Evolutionary conservation across 345 rosid genomes (phyloP), one percentile per base, ranked within the genome.

Genomic region (Hypericum perforatum): DNA sequence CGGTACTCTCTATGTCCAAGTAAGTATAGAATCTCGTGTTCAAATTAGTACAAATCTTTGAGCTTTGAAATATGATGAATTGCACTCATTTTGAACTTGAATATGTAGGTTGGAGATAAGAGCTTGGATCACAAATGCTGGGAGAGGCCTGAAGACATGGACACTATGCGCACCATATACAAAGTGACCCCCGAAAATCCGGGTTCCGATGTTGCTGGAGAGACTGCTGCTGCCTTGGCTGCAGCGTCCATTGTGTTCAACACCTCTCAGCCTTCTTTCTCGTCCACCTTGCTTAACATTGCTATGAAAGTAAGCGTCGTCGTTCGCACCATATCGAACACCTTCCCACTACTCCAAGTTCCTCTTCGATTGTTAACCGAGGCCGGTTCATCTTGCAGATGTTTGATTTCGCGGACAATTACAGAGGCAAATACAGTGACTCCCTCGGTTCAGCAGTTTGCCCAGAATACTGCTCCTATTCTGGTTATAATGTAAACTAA

Each of bases 81-180:
- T 22, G 32, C 32, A 22, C 54, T 10, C 10, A 6, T 29, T 7
- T 22, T 16, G 52, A 42, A 12, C 41, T 42, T 47, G 43, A 42
- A 41, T 56, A 32, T 66, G 55, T 73, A 84, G 85, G 97, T 92
- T 57, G 99, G 91, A 44, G 97, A 94, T 59, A 89, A 95, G 6
- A 81, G 76, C 59, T 67, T 65, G 84, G 99, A 94, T 66, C 99
- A 94, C 63, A 49, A 73, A 60, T 89, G 97, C 57, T 89, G 97
- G 97, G 95, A 92, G 69, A 92, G 98, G 71, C 98, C 98, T 6
- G 97, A 92, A 61, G 98, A 92, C 51, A 92, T 92, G 97, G 95
- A 86, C 63, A 88, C 97, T 0, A 74, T 84, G 3, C 83, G 99
- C 49, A 94, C 68, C 60, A 95, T 84, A 32, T 84, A 71, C 80